These are phyloP conservation scores for Mycena latifolia DNA, from an alignment of 768 basidiomycete species.

Conservation along the genomic window DNA sequence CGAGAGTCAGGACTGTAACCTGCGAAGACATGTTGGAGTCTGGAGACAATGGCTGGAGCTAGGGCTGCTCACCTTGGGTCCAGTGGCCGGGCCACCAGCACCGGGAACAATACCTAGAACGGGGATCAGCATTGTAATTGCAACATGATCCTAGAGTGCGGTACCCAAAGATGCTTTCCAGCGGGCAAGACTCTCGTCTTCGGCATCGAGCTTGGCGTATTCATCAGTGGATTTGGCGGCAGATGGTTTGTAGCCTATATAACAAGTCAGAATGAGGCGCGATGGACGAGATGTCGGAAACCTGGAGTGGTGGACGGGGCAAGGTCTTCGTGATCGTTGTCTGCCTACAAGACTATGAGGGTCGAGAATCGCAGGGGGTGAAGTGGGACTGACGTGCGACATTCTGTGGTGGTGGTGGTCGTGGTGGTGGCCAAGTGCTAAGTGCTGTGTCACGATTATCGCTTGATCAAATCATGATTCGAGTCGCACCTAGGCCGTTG, in stretches of 20 bases:
- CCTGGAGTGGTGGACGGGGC: constrained; percentile 78
- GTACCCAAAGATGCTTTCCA: constrained; percentile 98
- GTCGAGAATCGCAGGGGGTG: constrained; percentile 3
- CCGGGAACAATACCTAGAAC: constrained; percentile 71
- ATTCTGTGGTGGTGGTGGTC: constrained; percentile 8
- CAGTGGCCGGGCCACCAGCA: constrained; percentile 51
- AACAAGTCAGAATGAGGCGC: constrained; percentile 22
- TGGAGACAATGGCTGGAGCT: not conserved
- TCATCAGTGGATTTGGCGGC: constrained; percentile 83
- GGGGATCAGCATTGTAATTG: constrained; percentile 56
- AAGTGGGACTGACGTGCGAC: constrained; percentile 25
- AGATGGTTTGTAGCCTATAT: constrained; percentile 79
- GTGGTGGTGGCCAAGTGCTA: not conserved
- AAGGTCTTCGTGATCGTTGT: constrained; percentile 81
- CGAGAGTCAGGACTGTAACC: constrained; percentile 82
- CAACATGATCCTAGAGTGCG: constrained; percentile 59
- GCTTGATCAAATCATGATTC: constrained; percentile 1
- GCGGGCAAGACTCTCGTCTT: constrained; percentile 92
- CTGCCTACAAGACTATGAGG: constrained; percentile 41
- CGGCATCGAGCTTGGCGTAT: constrained; percentile 86
- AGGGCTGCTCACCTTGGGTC: constrained; percentile 71
- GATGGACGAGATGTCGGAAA: constrained; percentile 39
- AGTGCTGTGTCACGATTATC: not conserved
- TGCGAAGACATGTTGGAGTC: constrained; percentile 48
- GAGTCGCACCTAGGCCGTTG: too few relatives aligned